Evolutionary conservation across 2,329 filamentous ascomycete species (phyloP), one percentile per base, ranked within the genome.

Genomic region (Balansia obtecta): DNA sequence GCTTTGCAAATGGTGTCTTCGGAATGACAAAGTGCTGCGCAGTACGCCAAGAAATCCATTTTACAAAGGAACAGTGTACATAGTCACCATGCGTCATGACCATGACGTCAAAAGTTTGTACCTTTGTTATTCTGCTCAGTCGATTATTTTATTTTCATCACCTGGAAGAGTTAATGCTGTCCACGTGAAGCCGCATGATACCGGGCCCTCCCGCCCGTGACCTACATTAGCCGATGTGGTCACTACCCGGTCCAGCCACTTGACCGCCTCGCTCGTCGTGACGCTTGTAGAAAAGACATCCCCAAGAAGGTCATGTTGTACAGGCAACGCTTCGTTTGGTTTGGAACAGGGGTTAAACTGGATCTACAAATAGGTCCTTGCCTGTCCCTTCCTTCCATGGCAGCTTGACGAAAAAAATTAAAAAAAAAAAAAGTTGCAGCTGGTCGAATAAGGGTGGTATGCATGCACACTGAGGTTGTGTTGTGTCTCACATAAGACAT

Each of bases 161-260:
- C 47, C 47, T 34, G 32, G 38, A 11, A 11, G 10, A 38, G 2
- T 11, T 11, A 16, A 40, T 15, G 12, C n/a, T 45, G 42, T 45
- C 33, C 47, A 45, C 41, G 44, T 43, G 46, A 43, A 43, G 46
- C 39, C 30, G 47, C 30, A 49, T 20, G 16, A 22, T 30, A 32
- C 47, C 11, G 39, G 40, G 32, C 18, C n/a, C 22, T 13, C 12
- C 32, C 47, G 47, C 30, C 18, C 47, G 40, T 49, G 47, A 49
- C 47, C 47, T 44, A 27, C 47, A 44, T 49, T 8, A 30, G 40
- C 47, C 47, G 18, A 34, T 22, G 30, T 44, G 39, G 47, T 49
- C 47, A 49, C 47, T 30, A 43, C 33, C 41, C n/a, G 2, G 16
- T 6, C 12, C 8, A 32, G 32, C 30, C 47, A 49, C 47, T 16